phyloP scores from a whole-genome alignment of 257 asterid species.

The Cruciata laevipes region DNA sequence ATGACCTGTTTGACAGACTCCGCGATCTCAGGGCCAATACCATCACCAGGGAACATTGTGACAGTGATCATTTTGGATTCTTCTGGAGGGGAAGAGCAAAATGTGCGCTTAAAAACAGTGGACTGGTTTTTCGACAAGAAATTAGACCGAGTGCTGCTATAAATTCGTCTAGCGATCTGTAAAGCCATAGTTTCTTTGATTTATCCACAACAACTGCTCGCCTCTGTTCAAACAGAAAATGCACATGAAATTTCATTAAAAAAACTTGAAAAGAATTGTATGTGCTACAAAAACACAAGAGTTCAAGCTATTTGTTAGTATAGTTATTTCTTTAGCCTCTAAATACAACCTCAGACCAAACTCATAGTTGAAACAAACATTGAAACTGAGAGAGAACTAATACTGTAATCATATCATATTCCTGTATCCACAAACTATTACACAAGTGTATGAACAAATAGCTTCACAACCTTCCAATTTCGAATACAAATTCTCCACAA shows the following conservation, averaged over 20 bases:
- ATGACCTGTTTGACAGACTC: constrained; percentile 69
- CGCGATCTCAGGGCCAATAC: constrained; percentile 95
- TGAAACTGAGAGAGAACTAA: neutral
- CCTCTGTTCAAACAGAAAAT: neutral
- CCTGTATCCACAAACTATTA: too few species aligned
- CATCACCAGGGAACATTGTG: constrained; percentile 95
- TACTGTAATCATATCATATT: neutral
- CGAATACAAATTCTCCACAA: neutral
- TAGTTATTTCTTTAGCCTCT: too few species aligned
- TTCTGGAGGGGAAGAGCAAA: constrained; percentile 30
- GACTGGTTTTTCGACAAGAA: constrained; percentile 23
- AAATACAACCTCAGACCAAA: too few species aligned
- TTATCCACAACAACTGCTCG: neutral
- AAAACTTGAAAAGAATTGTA: too few species aligned
- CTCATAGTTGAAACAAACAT: too few species aligned
- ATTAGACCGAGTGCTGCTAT: constrained; percentile 32
- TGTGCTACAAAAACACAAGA: neutral
- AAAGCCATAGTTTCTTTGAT: constrained; percentile 44
- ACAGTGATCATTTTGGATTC: constrained; percentile 68
- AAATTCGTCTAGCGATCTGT: constrained; percentile 53
- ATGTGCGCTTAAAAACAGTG: constrained; percentile 34
- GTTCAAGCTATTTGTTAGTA: too few species aligned
- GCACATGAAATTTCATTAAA: too few species aligned
- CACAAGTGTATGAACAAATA: too few species aligned
- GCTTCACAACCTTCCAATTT: too few species aligned